Conservation (phyloP, 225 moss, liverwort and hornwort genomes). For the Asterella californica region DNA sequence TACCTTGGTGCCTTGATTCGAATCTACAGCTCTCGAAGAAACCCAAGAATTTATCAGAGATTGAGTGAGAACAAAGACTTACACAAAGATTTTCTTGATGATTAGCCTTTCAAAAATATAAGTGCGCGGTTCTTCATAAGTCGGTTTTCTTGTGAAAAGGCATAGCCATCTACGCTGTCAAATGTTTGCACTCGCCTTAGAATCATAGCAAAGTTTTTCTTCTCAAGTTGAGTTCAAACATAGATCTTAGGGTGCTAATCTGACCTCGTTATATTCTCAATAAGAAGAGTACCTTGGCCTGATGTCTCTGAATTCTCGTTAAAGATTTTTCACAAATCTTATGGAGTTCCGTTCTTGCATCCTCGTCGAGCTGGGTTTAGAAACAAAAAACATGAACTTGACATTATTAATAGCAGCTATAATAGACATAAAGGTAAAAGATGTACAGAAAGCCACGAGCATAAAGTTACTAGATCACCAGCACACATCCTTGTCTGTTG, state of each 20-base stretch:
- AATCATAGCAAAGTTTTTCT: neutral
- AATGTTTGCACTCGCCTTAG: neutral
- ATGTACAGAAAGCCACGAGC: neutral
- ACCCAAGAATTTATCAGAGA: neutral
- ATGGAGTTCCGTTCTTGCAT: conserved; percentile 22
- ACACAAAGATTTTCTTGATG: neutral
- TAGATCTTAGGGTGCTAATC: neutral
- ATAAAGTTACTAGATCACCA: neutral
- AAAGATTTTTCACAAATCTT: conserved; percentile 30
- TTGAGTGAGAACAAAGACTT: neutral
- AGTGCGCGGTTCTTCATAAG: neutral
- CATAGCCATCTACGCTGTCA: neutral
- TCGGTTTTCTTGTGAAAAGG: neutral
- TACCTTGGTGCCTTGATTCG: conserved; percentile 36
- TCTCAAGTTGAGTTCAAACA: neutral
- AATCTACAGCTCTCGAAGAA: conserved; percentile 20
- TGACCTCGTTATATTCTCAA: too few relatives aligned
- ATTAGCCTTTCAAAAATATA: neutral
- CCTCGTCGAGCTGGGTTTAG: conserved; percentile 23
- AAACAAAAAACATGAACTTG: neutral
- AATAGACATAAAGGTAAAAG: too few relatives aligned
- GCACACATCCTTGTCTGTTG: neutral
- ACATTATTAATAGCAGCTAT: neutral
- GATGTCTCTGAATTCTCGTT: conserved; percentile 18
- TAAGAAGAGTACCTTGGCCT: conserved; percentile 25